phyloP scores from a whole-genome alignment of 192 early-diverging fungal species.

The Pilaira anomala region DNA sequence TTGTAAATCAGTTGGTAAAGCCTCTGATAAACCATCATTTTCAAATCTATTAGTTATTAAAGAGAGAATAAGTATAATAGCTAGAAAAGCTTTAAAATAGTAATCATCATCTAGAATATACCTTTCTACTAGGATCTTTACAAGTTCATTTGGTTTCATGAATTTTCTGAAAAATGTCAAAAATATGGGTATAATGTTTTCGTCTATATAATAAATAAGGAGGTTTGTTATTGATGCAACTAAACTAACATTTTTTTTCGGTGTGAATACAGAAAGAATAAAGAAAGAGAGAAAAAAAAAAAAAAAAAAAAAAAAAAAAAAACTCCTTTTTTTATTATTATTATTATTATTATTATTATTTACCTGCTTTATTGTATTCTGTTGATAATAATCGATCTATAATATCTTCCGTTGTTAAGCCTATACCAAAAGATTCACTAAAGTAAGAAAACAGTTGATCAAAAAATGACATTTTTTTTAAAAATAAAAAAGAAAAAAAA shows the following conservation, averaged over 20 bases:
- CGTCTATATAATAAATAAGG: slow-evolving; percentile 17
- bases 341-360: not conserved
- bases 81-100: too few species aligned
- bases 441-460: not conserved
- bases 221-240: not conserved
- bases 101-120: not conserved
- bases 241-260: not conserved
- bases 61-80: not conserved
- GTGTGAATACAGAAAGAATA: too few species aligned
- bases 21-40: slow-evolving; percentile 5
- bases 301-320: not conserved
- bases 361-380: slow-evolving; percentile 16
- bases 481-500: not conserved
- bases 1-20: slow-evolving; percentile 26
- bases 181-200: slow-evolving; percentile 33
- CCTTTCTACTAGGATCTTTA: slow-evolving; percentile 26
- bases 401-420: slow-evolving; percentile 16
- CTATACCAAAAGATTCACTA: slow-evolving; percentile 19
- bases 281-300: too few species aligned
- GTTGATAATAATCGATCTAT: slow-evolving; percentile 13
- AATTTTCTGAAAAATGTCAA: slow-evolving; percentile 40
- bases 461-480: not conserved
- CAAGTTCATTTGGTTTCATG: slow-evolving; percentile 32
- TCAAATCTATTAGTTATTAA: slow-evolving; percentile 17
- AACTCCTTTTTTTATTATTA: too few species aligned